These are phyloP conservation scores for Spatholobus suberectus DNA, from an alignment of 306 rosid species.

Conservation along the genomic window DNA sequence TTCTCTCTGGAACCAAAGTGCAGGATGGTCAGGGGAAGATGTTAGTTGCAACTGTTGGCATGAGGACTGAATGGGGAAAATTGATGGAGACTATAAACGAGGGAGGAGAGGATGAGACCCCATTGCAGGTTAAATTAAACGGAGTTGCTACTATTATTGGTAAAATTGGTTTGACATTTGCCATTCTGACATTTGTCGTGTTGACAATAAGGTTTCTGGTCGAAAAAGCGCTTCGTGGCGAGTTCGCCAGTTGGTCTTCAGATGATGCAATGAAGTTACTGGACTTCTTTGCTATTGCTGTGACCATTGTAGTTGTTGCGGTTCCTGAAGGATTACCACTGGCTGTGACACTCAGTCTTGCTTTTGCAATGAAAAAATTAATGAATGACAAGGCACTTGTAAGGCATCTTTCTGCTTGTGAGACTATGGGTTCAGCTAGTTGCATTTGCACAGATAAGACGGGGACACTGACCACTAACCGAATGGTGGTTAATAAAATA, in stretches of 20 bases:
- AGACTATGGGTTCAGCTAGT: conserved; percentile 96
- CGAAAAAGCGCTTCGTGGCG: conserved; percentile 58
- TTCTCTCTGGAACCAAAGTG: conserved; percentile 96
- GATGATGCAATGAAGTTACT: conserved; percentile 72
- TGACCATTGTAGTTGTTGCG: conserved; percentile 92
- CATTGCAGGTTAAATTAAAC: conserved; percentile 94
- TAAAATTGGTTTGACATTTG: conserved; percentile 87
- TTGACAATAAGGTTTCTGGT: conserved; percentile 65
- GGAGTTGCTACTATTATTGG: conserved; percentile 97
- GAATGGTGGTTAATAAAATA: conserved; percentile 76
- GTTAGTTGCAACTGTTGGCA: conserved; percentile 95
- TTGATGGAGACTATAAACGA: conserved; percentile 91
- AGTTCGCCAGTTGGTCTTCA: conserved; percentile 73
- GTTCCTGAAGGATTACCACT: conserved; percentile 98
- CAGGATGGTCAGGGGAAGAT: conserved; percentile 92
- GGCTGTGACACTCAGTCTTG: conserved; percentile 98
- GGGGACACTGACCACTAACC: conserved; percentile 93
- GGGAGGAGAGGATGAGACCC: conserved; percentile 99
- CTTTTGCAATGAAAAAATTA: conserved; percentile 95
- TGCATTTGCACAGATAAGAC: conserved; percentile 99
- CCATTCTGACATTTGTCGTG: conserved; percentile 78
- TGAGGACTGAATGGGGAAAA: conserved; percentile 99
- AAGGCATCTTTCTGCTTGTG: conserved; percentile 96
- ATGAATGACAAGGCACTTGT: conserved; percentile 92
- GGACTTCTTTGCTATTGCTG: conserved; percentile 89